Evolutionary conservation across 2,329 filamentous ascomycete genomes (phyloP).

Genomic region (Trichophyton rubrum): DNA sequence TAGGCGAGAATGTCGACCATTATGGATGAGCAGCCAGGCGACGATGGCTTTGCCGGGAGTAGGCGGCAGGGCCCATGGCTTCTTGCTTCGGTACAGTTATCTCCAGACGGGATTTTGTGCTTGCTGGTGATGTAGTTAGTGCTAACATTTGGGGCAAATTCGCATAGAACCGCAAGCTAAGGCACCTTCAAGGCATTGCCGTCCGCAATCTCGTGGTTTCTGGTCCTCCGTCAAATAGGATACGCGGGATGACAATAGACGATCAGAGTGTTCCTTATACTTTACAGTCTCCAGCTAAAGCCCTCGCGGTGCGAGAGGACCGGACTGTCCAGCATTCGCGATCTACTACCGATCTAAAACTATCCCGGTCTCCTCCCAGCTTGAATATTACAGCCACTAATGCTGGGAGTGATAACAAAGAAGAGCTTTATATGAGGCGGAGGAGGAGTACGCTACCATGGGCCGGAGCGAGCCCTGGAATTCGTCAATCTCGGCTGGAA

Average conservation of each 20-base stretch:
- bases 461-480: conserved; percentile 46
- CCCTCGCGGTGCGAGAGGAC: conserved; percentile 41
- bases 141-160: not conserved
- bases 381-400: not conserved
- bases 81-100: conserved; percentile 35
- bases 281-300: conserved; percentile 55
- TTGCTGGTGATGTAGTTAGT: not conserved
- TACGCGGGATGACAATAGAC: conserved; percentile 54
- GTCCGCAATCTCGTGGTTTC: conserved; percentile 71
- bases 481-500: conserved; percentile 63
- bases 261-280: conserved; percentile 60
- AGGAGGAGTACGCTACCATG: conserved; percentile 52
- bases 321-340: conserved; percentile 44
- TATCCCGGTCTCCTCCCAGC: conserved; percentile 11
- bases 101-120: not conserved
- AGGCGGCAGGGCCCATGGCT: conserved; percentile 40
- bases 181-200: conserved; percentile 76
- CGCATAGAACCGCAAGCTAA: conserved; percentile 68
- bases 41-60: conserved; percentile 20
- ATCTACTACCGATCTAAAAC: conserved; percentile 45
- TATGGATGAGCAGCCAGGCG: conserved; percentile 2
- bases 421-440: conserved; percentile 21
- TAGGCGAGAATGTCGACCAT: conserved; percentile 5
- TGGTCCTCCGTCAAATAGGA: conserved; percentile 34
- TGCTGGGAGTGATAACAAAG: conserved; percentile 9